Base-by-base conservation (phyloP, 1,284 basidiomycete genomes). In the Ganoderma leucocontextum region DNA sequence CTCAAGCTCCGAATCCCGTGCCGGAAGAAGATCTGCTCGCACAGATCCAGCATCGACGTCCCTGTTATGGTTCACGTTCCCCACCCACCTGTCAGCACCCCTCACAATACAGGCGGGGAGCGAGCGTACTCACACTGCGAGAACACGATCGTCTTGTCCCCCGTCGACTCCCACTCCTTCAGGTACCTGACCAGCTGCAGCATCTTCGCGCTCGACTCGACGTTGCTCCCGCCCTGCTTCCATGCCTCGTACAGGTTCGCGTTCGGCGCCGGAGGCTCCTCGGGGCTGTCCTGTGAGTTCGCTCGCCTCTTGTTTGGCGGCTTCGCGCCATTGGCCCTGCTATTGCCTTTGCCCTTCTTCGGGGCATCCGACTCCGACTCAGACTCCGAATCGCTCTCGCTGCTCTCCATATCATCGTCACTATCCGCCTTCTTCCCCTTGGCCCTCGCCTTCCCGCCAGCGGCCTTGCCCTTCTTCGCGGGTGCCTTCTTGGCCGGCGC, bases 121-220 rank as follows among this genome's bases (percentile, higher is more conserved):
- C 22, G 0, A 13, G 47, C 47, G 13, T 4, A 77, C 87, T 64
- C 68, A 90, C 90, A 92, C 76, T 92, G 90, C 9, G 89, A 91
- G 77, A 89, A 92, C 47, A 85, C 83, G 52, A 91, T 91, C 2
- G 86, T 87, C 82, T 91, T 91, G 76, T 92, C 90, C 0, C 88
- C 89, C 3, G 81, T 82, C 7, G 73, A 72, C n/a, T 89, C 87
- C 86, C 88, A 90, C 72, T 89, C 82, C 74, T 86, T 84, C 69
- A 92, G 79, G 64, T 84, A 80, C 3, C 81, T 73, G 39, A 90
- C 73, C 73, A 91, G 78, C 38, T 83, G 82, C n/a, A 85, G 47
- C 90, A 92, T 91, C 82, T 91, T 92, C 10, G 89, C 82, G 75
- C 89, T 90, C 15, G 89, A 84, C 76, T 90, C 89, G 68, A 90